phyloP scores from a whole-genome alignment of 2,329 filamentous ascomycete species.

The Cladosporium colombiae region DNA sequence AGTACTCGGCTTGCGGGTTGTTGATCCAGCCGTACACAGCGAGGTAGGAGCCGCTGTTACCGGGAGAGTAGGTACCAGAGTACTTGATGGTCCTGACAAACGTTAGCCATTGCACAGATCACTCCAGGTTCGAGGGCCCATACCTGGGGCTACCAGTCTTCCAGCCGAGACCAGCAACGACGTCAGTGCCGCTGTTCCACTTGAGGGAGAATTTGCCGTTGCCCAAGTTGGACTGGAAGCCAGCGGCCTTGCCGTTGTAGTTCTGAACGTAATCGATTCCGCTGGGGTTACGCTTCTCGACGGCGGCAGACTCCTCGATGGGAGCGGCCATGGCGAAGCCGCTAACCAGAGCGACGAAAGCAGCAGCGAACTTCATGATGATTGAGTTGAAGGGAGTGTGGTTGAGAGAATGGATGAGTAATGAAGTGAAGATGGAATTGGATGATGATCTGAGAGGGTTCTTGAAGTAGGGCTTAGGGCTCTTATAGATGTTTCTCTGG shows the following conservation, averaged over 20 bases:
- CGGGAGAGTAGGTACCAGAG: slow-evolving; percentile 39
- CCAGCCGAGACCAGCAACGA: slow-evolving; percentile 29
- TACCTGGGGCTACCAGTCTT: slow-evolving; percentile 26
- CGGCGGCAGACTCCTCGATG: slow-evolving; percentile 16
- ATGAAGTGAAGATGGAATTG: background rate
- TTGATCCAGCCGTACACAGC: slow-evolving; percentile 59
- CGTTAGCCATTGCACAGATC: background rate
- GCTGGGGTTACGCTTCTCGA: slow-evolving; percentile 21
- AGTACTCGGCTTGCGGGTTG: slow-evolving; percentile 53
- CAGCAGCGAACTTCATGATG: slow-evolving; percentile 24
- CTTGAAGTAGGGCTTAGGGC: background rate
- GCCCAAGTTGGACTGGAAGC: slow-evolving; percentile 22
- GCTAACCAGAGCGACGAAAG: slow-evolving; percentile 21
- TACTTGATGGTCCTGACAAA: slow-evolving; percentile 28
- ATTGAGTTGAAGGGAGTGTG: background rate
- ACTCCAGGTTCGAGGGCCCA: background rate
- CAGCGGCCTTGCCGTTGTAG: slow-evolving; percentile 24
- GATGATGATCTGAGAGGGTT: background rate
- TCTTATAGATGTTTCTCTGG: slow-evolving; percentile 7
- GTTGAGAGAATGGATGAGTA: slow-evolving; percentile 1
- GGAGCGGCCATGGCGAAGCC: slow-evolving; percentile 21
- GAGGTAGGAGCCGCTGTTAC: slow-evolving; percentile 53
- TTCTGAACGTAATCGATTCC: slow-evolving; percentile 25
- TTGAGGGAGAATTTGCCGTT: slow-evolving; percentile 24
- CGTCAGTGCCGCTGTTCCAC: slow-evolving; percentile 26